These are phyloP conservation scores for Linum lewisii DNA, from an alignment of 345 rosid genomes.

Conservation along the genomic window DNA sequence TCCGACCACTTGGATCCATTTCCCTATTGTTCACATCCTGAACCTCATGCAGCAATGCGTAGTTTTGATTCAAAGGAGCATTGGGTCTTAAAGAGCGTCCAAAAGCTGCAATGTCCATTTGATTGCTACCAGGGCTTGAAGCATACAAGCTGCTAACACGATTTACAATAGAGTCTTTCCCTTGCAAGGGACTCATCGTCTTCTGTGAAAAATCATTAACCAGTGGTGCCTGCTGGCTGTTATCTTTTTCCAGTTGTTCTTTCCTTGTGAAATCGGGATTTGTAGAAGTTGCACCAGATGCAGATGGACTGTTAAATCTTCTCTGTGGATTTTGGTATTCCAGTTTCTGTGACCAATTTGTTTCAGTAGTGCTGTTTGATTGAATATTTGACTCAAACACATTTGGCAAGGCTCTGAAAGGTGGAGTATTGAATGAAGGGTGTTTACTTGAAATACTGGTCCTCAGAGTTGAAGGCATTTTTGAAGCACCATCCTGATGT, in stretches of 20 bases:
- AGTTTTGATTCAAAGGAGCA: slow-evolving; percentile 28
- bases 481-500: slow-evolving; percentile 32
- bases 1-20: slow-evolving; percentile 35
- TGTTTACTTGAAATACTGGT: slow-evolving; percentile 32
- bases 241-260: slow-evolving; percentile 32
- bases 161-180: slow-evolving; percentile 23
- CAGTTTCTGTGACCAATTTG: slow-evolving; percentile 23
- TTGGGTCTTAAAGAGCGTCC: slow-evolving; percentile 44
- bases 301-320: slow-evolving; percentile 28
- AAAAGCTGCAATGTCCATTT: slow-evolving; percentile 51
- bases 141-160: slow-evolving; percentile 21
- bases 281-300: slow-evolving; percentile 21
- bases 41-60: slow-evolving; percentile 38
- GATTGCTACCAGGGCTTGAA: slow-evolving; percentile 25
- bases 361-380: slow-evolving; percentile 32
- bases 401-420: slow-evolving; percentile 24
- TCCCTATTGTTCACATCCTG: slow-evolving; percentile 48
- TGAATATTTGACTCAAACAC: slow-evolving; percentile 26
- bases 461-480: slow-evolving; percentile 30
- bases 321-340: slow-evolving; percentile 29
- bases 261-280: slow-evolving; percentile 26
- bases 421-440: slow-evolving; percentile 29
- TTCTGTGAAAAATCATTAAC: slow-evolving; percentile 20
- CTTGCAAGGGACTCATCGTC: slow-evolving; percentile 13
- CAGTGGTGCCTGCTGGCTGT: slow-evolving; percentile 16